Conservation (phyloP, 164 flowering plant genomes). For the Sextonia rubra region DNA sequence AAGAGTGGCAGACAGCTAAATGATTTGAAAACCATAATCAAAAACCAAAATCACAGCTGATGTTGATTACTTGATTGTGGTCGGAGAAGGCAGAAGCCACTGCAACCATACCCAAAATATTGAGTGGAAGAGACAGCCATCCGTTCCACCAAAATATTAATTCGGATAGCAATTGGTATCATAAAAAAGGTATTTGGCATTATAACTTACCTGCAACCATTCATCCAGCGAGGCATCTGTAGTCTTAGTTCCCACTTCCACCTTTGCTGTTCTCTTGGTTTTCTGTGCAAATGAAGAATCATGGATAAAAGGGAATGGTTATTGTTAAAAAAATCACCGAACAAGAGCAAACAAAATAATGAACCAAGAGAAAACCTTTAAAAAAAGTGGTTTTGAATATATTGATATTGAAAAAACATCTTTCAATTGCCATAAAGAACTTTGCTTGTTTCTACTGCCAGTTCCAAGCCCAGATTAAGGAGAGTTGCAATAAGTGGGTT, state of each 20-base stretch:
- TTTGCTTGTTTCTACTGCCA: no score
- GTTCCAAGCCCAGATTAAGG: no score
- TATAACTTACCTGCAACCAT: constrained; percentile 74
- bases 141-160: not conserved
- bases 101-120: not conserved
- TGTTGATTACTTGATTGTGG: not conserved
- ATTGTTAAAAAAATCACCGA: not conserved
- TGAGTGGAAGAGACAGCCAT: not conserved
- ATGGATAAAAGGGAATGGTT: not conserved
- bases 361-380: not conserved
- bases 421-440: not conserved
- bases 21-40: not conserved
- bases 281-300: constrained; percentile 37
- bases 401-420: not conserved
- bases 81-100: not conserved
- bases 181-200: not conserved
- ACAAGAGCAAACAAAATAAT: not conserved
- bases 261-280: constrained; percentile 84
- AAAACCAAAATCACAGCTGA: not conserved
- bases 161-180: not conserved
- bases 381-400: no score
- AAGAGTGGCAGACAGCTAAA: not conserved
- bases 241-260: constrained; percentile 83
- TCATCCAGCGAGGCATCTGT: constrained; percentile 82
- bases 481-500: no score